Evolutionary conservation across 1,284 basidiomycete genomes (phyloP).

Genomic region (Heterobasidion irregulare): DNA sequence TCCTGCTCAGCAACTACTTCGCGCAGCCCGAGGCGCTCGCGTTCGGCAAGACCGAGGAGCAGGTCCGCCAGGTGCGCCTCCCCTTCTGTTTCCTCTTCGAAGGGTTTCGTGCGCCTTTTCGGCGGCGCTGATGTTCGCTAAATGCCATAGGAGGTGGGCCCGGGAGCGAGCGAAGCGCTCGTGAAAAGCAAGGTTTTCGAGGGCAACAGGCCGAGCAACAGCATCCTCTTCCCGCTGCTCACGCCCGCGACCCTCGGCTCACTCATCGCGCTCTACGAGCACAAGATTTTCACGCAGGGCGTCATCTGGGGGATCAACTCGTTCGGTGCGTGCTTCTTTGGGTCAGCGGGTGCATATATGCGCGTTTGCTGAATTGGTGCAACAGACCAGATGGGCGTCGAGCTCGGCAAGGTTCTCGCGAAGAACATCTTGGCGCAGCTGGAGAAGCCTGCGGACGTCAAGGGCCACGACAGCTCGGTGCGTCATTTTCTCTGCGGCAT

Average conservation of each 20-base stretch:
- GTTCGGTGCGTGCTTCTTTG: slow-evolving; percentile 53
- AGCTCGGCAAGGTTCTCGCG: slow-evolving; percentile 93
- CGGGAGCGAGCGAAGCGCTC: slow-evolving; percentile 71
- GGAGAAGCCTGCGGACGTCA: slow-evolving; percentile 73
- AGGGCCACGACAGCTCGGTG: slow-evolving; percentile 88
- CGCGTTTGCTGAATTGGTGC: slow-evolving; percentile 2
- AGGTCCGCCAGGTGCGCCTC: slow-evolving; percentile 47
- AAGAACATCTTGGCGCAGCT: slow-evolving; percentile 93
- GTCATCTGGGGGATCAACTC: slow-evolving; percentile 98
- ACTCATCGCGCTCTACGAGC: slow-evolving; percentile 90
- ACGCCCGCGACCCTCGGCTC: slow-evolving; percentile 87
- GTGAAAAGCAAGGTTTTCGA: slow-evolving; percentile 98
- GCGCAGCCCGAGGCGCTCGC: slow-evolving; percentile 96
- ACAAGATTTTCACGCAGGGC: slow-evolving; percentile 99
- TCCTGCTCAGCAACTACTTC: slow-evolving; percentile 96
- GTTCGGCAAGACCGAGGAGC: slow-evolving; percentile 92
- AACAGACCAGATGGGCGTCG: slow-evolving; percentile 88
- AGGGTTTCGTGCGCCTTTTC: too few species aligned
- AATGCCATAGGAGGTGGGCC: slow-evolving; percentile 60
- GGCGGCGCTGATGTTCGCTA: not conserved
- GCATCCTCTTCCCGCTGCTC: slow-evolving; percentile 89
- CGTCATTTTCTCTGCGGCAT: slow-evolving; percentile 22
- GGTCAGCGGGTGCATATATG: not conserved
- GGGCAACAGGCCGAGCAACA: slow-evolving; percentile 96
- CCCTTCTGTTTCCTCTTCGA: not conserved